Conservation (phyloP, 1,284 basidiomycete species). For the Rugosomyces carneus region DNA sequence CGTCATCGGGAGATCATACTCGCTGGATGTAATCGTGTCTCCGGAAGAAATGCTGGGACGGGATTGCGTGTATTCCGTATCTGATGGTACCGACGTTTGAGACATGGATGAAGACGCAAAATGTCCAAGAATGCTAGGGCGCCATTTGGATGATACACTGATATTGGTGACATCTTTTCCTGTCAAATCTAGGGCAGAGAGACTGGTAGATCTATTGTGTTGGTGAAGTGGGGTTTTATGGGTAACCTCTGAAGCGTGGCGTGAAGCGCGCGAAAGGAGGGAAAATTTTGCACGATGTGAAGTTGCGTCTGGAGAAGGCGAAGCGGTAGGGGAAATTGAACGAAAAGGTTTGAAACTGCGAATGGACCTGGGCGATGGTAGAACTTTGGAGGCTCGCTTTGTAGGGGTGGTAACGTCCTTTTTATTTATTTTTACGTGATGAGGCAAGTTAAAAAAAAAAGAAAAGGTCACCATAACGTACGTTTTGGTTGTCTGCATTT, state of each 20-base stretch:
- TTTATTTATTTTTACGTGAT: too few species aligned
- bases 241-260: slow-evolving; percentile 25
- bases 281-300: slow-evolving; percentile 35
- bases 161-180: slow-evolving; percentile 18
- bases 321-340: slow-evolving; percentile 33
- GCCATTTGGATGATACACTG: slow-evolving; percentile 38
- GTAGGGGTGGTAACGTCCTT: slow-evolving; percentile 33
- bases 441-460: slow-evolving; percentile 5
- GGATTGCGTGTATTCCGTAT: slow-evolving; percentile 40
- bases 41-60: slow-evolving; percentile 65
- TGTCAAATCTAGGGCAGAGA: slow-evolving; percentile 28
- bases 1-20: slow-evolving; percentile 34
- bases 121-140: slow-evolving; percentile 55
- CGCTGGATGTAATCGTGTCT: slow-evolving; percentile 48
- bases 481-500: too few species aligned
- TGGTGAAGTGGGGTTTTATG: slow-evolving; percentile 23
- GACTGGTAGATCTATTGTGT: slow-evolving; percentile 42
- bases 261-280: slow-evolving; percentile 37
- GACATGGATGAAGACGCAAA: slow-evolving; percentile 41
- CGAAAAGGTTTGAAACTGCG: slow-evolving; percentile 49
- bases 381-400: slow-evolving; percentile 35
- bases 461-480: too few species aligned
- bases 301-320: slow-evolving; percentile 26
- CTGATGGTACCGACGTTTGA: slow-evolving; percentile 32
- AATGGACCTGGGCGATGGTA: slow-evolving; percentile 45